Conservation (phyloP, 75 land plant genomes). For the Sequoia sempervirens region DNA sequence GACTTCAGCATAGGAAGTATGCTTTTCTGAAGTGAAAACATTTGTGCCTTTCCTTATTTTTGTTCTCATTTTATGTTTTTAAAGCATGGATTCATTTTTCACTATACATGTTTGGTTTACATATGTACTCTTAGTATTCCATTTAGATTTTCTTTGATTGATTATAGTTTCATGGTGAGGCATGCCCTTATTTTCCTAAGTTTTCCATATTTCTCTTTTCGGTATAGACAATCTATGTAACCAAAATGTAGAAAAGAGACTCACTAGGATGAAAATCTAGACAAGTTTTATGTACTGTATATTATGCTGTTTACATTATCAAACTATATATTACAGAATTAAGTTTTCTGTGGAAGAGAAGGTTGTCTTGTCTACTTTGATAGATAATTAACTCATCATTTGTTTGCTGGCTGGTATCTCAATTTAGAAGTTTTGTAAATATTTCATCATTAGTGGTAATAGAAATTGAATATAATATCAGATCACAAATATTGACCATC, state of each 20-base stretch:
- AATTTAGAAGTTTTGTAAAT: background rate
- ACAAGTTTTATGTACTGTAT: background rate
- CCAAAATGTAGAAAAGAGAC: background rate
- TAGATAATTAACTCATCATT: background rate
- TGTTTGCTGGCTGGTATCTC: background rate
- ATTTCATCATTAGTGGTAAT: background rate
- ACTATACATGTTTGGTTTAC: background rate
- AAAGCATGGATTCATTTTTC: background rate
- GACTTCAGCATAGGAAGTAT: conserved; percentile 97
- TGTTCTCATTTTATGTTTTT: background rate
- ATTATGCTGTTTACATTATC: background rate
- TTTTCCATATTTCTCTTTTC: background rate
- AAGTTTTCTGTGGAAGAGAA: background rate
- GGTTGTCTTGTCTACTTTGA: background rate
- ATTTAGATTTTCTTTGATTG: background rate
- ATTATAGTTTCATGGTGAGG: background rate
- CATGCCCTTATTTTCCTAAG: background rate
- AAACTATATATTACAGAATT: background rate
- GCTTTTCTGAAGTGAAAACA: conserved; percentile 10
- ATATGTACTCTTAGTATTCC: background rate
- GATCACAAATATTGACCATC: background rate
- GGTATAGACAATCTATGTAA: background rate
- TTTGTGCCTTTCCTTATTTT: background rate
- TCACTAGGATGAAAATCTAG: background rate
- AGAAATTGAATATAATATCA: background rate